Percentiles rank a stretch among this genome's conserved stretches.
Evolutionary conservation across 345 rosid genomes (phyloP).

Genomic region (Acer yangbiense): DNA sequence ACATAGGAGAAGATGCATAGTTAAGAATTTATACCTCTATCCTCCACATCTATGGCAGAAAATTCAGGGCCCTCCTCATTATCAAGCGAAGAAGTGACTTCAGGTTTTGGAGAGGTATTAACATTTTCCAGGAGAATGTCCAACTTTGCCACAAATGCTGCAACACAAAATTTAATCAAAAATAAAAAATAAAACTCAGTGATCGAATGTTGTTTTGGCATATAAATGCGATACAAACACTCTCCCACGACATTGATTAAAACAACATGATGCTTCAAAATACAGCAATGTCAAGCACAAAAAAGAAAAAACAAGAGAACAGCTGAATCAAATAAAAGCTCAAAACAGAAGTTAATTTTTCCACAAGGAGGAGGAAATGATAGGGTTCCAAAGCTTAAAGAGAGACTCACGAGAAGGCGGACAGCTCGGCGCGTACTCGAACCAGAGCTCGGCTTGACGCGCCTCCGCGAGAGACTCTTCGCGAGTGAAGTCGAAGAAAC

Average conservation of each 20-base stretch:
- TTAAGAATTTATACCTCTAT: conserved; percentile 32
- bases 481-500: conserved; percentile 73
- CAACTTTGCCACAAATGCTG: conserved; percentile 66
- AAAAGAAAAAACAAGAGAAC: background rate
- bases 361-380: conserved; percentile 8
- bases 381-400: conserved; percentile 18
- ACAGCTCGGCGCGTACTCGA: conserved; percentile 61
- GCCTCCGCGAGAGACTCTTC: conserved; percentile 69
- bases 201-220: background rate
- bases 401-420: conserved; percentile 89
- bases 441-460: conserved; percentile 70
- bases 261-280: too few species aligned
- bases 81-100: conserved; percentile 22
- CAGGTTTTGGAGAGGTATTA: conserved; percentile 41
- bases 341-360: background rate
- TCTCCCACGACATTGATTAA: background rate
- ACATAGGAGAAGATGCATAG: background rate
- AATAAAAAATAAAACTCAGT: background rate
- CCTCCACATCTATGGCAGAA: conserved; percentile 17
- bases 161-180: background rate
- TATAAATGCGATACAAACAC: background rate
- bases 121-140: conserved; percentile 34
- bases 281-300: too few species aligned
- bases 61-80: conserved; percentile 22
- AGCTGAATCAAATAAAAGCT: background rate